phyloP scores from a whole-genome alignment of 148 eudicot species.

The Fagopyrum esculentum region DNA sequence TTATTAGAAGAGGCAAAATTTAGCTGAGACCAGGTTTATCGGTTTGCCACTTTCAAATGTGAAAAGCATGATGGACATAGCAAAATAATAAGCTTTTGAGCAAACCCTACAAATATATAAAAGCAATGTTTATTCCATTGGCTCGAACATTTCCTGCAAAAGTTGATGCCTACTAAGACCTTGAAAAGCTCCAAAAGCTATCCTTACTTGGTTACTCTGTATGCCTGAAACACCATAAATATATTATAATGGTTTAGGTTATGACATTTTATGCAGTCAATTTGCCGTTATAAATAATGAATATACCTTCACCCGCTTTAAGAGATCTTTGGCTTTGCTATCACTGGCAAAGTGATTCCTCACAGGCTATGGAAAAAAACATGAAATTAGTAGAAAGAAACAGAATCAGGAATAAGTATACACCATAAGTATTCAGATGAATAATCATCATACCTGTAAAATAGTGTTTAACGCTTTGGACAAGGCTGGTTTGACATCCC shows the following conservation, averaged over 20 bases:
- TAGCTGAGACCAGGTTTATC: no score
- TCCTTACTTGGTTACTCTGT: slow-evolving; percentile 15
- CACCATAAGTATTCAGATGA: not conserved
- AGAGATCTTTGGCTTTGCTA: slow-evolving; percentile 50
- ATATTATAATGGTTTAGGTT: no score
- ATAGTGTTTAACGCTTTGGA: slow-evolving; percentile 66
- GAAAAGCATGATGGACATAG: no score
- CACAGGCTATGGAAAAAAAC: slow-evolving; percentile 48
- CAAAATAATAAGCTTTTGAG: no score
- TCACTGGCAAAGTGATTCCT: slow-evolving; percentile 72
- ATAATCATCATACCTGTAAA: slow-evolving; percentile 46
- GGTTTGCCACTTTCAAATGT: no score
- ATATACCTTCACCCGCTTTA: slow-evolving; percentile 70
- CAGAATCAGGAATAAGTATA: not conserved
- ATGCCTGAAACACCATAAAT: slow-evolving; percentile 13
- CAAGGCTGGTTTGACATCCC: slow-evolving; percentile 71
- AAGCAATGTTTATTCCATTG: not conserved
- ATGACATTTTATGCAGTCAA: not conserved
- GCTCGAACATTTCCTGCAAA: not conserved
- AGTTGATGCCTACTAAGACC: not conserved
- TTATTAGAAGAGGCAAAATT: no score
- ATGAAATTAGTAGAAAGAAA: not conserved
- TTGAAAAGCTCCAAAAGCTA: not conserved
- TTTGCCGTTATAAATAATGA: not conserved
- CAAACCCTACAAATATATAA: not conserved